Conservation (phyloP, 495 filamentous ascomycete species). For the Talaromyces wortmannii region DNA sequence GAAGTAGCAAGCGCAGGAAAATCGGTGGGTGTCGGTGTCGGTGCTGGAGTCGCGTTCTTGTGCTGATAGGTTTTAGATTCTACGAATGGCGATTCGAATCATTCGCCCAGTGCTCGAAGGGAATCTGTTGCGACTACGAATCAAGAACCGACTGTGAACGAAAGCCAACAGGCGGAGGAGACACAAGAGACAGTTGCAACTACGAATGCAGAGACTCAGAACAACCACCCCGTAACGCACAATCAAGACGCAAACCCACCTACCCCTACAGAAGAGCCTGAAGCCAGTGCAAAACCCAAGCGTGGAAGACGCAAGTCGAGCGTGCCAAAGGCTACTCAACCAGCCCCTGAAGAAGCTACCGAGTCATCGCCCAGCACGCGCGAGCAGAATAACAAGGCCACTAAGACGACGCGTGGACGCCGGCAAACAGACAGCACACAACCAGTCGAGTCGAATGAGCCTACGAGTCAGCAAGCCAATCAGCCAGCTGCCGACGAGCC, state of each 20-base stretch:
- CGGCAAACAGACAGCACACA: neutral
- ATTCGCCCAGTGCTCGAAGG: neutral
- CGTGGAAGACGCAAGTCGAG: neutral
- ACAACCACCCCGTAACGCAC: no score
- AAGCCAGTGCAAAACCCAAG: neutral
- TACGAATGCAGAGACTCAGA: no score
- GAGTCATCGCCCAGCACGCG: no score
- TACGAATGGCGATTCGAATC: neutral
- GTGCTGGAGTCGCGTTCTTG: neutral
- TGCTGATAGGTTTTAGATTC: neutral
- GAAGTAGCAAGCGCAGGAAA: constrained; percentile 20
- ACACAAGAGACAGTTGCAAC: no score
- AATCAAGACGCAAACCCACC: no score
- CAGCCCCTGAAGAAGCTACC: neutral
- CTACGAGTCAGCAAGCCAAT: no score
- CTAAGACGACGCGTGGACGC: neutral
- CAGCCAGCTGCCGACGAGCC: no score
- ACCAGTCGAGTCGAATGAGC: neutral
- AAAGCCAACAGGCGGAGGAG: no score
- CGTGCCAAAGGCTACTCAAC: neutral
- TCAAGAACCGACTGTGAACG: neutral
- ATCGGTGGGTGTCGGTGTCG: constrained; percentile 13
- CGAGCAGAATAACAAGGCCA: no score
- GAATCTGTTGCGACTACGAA: neutral
- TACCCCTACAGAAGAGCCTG: neutral